Evolutionary conservation across 192 early-diverging fungal species (phyloP).

Genomic region (Backusella parvicylindrica): DNA sequence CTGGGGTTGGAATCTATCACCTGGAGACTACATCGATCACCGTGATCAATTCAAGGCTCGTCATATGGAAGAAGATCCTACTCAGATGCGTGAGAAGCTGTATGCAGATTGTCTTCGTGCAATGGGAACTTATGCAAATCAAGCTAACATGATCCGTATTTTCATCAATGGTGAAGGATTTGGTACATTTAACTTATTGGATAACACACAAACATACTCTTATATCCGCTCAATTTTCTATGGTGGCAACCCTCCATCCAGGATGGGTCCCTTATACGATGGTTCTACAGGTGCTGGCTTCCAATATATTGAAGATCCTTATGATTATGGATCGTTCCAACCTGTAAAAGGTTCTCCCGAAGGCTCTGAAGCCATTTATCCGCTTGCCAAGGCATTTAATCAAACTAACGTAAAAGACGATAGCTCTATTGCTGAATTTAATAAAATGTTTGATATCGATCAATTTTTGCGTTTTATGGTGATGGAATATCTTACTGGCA

Average conservation of each 20-base stretch:
- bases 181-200: conserved; percentile 48
- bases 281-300: conserved; percentile 44
- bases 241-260: conserved; percentile 27
- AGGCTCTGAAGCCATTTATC: conserved; percentile 12
- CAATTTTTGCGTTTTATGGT: conserved; percentile 45
- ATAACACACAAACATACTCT: conserved; percentile 41
- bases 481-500: conserved; percentile 44
- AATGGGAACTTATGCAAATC: conserved; percentile 40
- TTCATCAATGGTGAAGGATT: conserved; percentile 42
- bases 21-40: conserved; percentile 19
- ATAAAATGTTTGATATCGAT: conserved; percentile 34
- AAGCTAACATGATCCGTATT: conserved; percentile 43
- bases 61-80: conserved; percentile 49
- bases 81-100: conserved; percentile 50
- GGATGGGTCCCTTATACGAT: conserved; percentile 42
- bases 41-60: conserved; percentile 43
- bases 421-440: conserved; percentile 23
- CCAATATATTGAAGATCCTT: conserved; percentile 11
- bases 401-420: conserved; percentile 30
- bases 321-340: conserved; percentile 24
- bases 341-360: conserved; percentile 20
- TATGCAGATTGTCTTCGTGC: conserved; percentile 46
- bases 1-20: conserved; percentile 38
- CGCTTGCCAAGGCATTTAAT: conserved; percentile 25
- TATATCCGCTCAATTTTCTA: conserved; percentile 40